These are phyloP conservation scores for Casuarina equisetifolia DNA, from an alignment of 306 rosid species.

Conservation along the genomic window DNA sequence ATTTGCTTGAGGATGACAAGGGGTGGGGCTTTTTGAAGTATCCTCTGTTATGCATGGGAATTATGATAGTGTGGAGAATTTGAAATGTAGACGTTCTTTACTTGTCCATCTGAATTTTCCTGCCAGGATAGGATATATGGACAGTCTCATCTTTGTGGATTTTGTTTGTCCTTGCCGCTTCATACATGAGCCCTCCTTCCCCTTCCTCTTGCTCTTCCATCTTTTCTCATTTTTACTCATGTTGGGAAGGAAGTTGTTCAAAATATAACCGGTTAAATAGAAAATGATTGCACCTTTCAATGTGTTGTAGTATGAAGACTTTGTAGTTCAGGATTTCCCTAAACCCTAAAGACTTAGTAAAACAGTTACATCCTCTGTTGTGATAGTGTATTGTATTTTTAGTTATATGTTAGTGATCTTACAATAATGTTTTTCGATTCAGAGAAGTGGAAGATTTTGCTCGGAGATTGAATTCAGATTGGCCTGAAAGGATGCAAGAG, in stretches of 20 bases:
- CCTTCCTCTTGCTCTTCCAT: not conserved
- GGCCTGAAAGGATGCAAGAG: slow-evolving; percentile 96
- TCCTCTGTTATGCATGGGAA: not conserved
- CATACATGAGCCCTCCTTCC: not conserved
- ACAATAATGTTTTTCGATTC: slow-evolving; percentile 30
- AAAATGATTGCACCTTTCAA: not conserved
- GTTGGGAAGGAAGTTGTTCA: not conserved
- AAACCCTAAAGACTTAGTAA: too few species aligned
- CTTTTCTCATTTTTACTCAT: not conserved
- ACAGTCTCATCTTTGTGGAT: not conserved
- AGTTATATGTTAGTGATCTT: not conserved
- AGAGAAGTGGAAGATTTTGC: slow-evolving; percentile 98
- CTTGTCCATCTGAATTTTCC: slow-evolving; percentile 2
- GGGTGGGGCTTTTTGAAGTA: not conserved
- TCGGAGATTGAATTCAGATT: slow-evolving; percentile 84
- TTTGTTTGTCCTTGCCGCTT: not conserved
- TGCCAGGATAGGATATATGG: too few species aligned
- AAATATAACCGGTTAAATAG: not conserved
- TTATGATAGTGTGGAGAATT: not conserved
- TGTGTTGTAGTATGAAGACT: too few species aligned
- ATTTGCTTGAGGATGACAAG: not conserved
- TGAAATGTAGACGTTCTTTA: not conserved
- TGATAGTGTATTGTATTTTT: not conserved
- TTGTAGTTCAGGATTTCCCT: too few species aligned
- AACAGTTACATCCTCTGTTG: not conserved